phyloP scores from a whole-genome alignment of 768 basidiomycete species.

The Termitomyces sp. region DNA sequence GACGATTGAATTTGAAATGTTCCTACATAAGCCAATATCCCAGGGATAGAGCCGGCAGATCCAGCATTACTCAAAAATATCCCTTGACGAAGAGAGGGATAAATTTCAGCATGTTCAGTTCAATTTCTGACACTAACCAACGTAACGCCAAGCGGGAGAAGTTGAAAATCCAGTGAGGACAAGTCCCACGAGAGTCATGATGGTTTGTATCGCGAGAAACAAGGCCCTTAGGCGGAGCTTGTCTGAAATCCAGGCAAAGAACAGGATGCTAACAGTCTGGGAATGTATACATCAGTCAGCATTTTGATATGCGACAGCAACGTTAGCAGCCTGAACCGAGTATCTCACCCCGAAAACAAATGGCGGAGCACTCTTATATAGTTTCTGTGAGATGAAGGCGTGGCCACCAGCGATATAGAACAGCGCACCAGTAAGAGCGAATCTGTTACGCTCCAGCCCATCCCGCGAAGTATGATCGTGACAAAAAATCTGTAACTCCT shows the following conservation, averaged over 20 bases:
- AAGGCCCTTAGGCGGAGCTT: conserved; percentile 38
- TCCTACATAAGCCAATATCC: conserved; percentile 49
- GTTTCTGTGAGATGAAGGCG: not conserved
- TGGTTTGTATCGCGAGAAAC: conserved; percentile 39
- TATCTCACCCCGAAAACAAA: conserved; percentile 44
- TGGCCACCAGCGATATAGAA: conserved; percentile 3
- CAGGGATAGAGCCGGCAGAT: conserved; percentile 42
- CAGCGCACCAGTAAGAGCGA: conserved; percentile 40
- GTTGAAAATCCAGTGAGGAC: conserved; percentile 36
- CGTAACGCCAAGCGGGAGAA: conserved; percentile 36
- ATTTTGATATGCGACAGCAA: not conserved
- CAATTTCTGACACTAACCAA: conserved; percentile 27
- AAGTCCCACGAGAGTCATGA: conserved; percentile 40
- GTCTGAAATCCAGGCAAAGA: conserved; percentile 48
- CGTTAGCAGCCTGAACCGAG: not conserved
- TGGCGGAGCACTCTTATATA: conserved; percentile 42
- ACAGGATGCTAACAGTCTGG: conserved; percentile 36
- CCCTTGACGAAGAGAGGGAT: conserved; percentile 26
- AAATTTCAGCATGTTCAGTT: not conserved
- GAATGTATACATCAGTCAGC: conserved; percentile 6
- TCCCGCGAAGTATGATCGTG: conserved; percentile 43
- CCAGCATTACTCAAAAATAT: conserved; percentile 45
- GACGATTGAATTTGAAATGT: not conserved
- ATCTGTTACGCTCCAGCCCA: conserved; percentile 43
- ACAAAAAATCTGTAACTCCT: conserved; percentile 36